Base-by-base conservation (phyloP, 108 stramenopile genomes). In the Mayamaea pseudoterrestris region DNA sequence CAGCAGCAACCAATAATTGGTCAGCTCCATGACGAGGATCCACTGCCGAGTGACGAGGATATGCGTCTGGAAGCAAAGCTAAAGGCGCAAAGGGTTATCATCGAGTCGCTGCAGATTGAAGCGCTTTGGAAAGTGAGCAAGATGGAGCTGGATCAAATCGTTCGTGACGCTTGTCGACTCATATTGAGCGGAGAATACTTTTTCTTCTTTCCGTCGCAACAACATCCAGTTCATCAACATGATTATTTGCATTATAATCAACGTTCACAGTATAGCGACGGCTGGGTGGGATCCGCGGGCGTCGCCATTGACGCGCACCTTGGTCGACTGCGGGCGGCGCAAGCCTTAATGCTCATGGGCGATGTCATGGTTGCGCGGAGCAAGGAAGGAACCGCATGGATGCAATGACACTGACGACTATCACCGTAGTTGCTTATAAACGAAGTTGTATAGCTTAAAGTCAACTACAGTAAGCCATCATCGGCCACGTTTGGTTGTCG, bases 61-160 rank as follows among this genome's bases (percentile, higher is more conserved):
- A 41, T 72, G n/a, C 50, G 61, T 39, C 44, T 68, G 23, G 14
- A 44, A 9, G 65, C 69, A 55, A 23, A 58, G 17, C 35, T 65
- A 29, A 72, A 78, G 43, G 74, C 76, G 8, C 53, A 65, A 44
- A 60, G 51, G 37, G 76, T 79, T 22, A 23, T 79, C 14, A 49
- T 88, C 18, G 52, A 72, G 20, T 58, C 74, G 35, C 56, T 80
- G 37, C 81, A 88, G 53, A 54, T 83, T 27, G 81, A 88, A 17
- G 86, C 81, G 13, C 34, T 88, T 17, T 88, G 86, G 86, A 88
- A 83, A 54, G 60, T 83, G 3, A 64, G 65, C 41, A 88, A 88
- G 56, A 80, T 88, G 32, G 78, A 83, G 37, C 41, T 88, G 16
- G 78, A 88, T 57, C 44, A 57, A 27, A 66, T 71, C 20, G 53